Evolutionary conservation across 2,329 filamentous ascomycete genomes (phyloP).

Genomic region (Neurospora sp.): DNA sequence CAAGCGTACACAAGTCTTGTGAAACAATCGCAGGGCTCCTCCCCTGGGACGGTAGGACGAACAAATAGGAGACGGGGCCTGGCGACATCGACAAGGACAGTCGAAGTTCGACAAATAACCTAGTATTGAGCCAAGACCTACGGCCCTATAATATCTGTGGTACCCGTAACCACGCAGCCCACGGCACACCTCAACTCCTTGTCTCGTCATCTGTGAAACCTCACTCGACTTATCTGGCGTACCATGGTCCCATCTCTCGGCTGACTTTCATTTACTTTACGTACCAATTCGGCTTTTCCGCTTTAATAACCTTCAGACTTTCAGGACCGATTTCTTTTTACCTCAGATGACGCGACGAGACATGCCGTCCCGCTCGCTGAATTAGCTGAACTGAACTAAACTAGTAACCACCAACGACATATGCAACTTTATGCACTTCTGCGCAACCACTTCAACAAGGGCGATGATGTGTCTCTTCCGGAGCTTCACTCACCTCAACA

Average conservation of each 20-base stretch:
- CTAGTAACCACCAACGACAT: background rate
- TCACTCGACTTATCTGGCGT: background rate
- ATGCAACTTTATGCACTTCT: background rate
- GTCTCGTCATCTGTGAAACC: background rate
- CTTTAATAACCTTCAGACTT: background rate
- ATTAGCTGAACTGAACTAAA: background rate
- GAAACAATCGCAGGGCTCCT: background rate
- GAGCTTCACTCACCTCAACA: background rate
- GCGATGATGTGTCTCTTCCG: background rate
- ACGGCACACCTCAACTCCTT: background rate
- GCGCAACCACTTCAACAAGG: background rate
- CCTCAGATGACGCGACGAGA: background rate
- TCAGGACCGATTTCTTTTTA: background rate
- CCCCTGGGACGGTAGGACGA: background rate
- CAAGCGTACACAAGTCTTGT: background rate
- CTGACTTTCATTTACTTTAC: background rate
- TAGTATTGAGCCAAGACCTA: background rate
- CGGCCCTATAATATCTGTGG: background rate
- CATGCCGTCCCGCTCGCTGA: background rate
- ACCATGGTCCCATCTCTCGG: background rate
- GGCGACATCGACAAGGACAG: background rate
- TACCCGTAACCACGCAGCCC: background rate
- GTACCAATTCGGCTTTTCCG: background rate
- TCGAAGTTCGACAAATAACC: background rate
- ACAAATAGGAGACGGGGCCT: background rate